These are phyloP conservation scores for Alternaria sp. DNA, from an alignment of 2,329 filamentous ascomycete genomes.

Conservation along the genomic window DNA sequence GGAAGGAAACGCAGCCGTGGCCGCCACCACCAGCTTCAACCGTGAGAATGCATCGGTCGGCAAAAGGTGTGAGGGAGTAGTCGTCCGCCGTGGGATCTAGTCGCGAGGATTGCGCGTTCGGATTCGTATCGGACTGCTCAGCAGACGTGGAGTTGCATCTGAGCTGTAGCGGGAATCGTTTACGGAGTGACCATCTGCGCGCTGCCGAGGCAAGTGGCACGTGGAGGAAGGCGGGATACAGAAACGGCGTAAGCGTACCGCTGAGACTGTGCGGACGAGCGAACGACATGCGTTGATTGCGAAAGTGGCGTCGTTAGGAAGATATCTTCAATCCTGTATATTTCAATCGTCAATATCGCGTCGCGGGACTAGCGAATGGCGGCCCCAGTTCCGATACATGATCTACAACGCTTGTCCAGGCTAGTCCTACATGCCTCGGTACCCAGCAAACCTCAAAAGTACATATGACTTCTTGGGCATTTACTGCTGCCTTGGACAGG, in stretches of 20 bases:
- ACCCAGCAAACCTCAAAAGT: background rate
- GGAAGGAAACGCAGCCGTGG: conserved; percentile 91
- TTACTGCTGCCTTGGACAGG: background rate
- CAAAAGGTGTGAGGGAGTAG: conserved; percentile 82
- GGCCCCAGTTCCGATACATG: conserved; percentile 3
- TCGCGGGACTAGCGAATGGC: conserved; percentile 11
- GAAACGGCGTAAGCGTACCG: conserved; percentile 53
- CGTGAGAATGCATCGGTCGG: conserved; percentile 81
- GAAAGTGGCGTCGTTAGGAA: conserved; percentile 1
- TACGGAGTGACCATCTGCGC: conserved; percentile 24
- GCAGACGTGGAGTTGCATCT: conserved; percentile 39
- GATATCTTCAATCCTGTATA: background rate
- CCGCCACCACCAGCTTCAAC: conserved; percentile 83
- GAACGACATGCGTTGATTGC: conserved; percentile 36
- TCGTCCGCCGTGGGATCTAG: conserved; percentile 85
- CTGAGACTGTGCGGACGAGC: conserved; percentile 37
- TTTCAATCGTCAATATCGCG: conserved; percentile 5
- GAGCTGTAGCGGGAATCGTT: conserved; percentile 20
- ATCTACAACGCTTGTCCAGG: conserved; percentile 6
- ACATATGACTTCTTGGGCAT: background rate
- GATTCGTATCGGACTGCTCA: conserved; percentile 7
- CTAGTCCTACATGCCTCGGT: background rate
- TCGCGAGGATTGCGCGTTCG: conserved; percentile 30
- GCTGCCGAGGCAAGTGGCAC: conserved; percentile 28
- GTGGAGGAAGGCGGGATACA: conserved; percentile 52